Evolutionary conservation across 1,284 basidiomycete genomes (phyloP), one percentile per base, ranked within the genome.

Genomic region (Pterulicium gracile): DNA sequence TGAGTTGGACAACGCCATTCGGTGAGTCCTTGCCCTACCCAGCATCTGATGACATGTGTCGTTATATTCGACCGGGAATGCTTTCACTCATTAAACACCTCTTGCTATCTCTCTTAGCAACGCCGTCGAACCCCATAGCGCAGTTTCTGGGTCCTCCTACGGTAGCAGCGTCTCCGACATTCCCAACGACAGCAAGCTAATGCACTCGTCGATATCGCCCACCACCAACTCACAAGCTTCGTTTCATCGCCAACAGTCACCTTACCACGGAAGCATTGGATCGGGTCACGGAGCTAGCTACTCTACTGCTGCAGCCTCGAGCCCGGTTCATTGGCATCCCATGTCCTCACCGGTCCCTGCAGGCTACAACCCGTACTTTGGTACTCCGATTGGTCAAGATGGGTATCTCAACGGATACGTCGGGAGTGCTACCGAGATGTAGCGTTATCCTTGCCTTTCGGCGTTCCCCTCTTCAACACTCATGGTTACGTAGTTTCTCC

Each of bases 321-420:
- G 27, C n/a, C 27, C 64, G 50, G 66, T 64, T 58, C 59, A 64
- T 54, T 55, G 58, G 50, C 52, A 61, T 53, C 61, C 55, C 36
- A 51, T 41, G 46, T 49, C 51, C 61, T 46, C 71, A 48, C 67
- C 79, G 52, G 63, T 72, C 19, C 65, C 70, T 32, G 59, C 70
- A 20, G 72, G 71, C 34, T 85, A 81, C 62, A 81, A 80, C 50
- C 69, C 80, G 12, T 85, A 85, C 59, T 85, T 85, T 56, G 74
- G 81, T n/a, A n/a, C n/a, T n/a, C n/a, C n/a, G n/a, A n/a, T n/a
- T n/a, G n/a, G n/a, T n/a, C n/a, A n/a, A n/a, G n/a, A n/a, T n/a
- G n/a, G n/a, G n/a, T n/a, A n/a, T n/a, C n/a, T n/a, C n/a, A n/a
- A n/a, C n/a, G n/a, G n/a, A n/a, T n/a, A n/a, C n/a, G n/a, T n/a